Evolutionary conservation across 2,329 filamentous ascomycete species (phyloP).

Genomic region (Fusarium protoensiforme): DNA sequence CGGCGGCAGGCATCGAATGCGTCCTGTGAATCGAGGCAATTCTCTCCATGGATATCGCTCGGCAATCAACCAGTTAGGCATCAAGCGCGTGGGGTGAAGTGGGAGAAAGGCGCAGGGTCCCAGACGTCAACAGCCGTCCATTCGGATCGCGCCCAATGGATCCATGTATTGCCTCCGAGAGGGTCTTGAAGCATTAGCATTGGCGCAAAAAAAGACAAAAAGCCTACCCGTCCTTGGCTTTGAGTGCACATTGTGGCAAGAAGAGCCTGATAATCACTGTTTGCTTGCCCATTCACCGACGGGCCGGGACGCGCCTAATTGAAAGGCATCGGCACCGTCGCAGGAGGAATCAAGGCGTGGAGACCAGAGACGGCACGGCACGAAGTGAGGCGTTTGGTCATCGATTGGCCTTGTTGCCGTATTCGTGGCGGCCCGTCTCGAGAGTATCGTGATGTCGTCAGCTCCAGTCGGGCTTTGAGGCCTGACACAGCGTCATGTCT

Average conservation of each 20-base stretch:
- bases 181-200: slow-evolving; percentile 4
- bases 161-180: slow-evolving; percentile 11
- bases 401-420: slow-evolving; percentile 4
- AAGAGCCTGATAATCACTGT: slow-evolving; percentile 17
- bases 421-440: slow-evolving; percentile 9
- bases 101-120: slow-evolving; percentile 17
- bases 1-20: slow-evolving; percentile 13
- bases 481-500: slow-evolving; percentile 14
- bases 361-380: slow-evolving; percentile 2
- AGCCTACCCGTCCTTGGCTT: background rate
- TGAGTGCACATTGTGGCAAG: slow-evolving; percentile 8
- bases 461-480: slow-evolving; percentile 28
- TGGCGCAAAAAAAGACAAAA: background rate
- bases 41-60: slow-evolving; percentile 2
- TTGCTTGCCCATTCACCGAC: slow-evolving; percentile 10
- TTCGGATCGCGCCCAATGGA: slow-evolving; percentile 26
- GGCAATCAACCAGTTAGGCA: slow-evolving; percentile 28
- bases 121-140: slow-evolving; percentile 12
- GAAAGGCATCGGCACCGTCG: slow-evolving; percentile 8
- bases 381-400: slow-evolving; percentile 32
- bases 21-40: background rate
- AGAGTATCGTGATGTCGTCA: slow-evolving; percentile 2
- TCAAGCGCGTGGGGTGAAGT: slow-evolving; percentile 23
- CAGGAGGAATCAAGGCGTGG: slow-evolving; percentile 4
- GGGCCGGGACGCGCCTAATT: slow-evolving; percentile 10